These are phyloP conservation scores for Globisporangium acanthophoron DNA, from an alignment of 352 stramenopile species.

Conservation along the genomic window DNA sequence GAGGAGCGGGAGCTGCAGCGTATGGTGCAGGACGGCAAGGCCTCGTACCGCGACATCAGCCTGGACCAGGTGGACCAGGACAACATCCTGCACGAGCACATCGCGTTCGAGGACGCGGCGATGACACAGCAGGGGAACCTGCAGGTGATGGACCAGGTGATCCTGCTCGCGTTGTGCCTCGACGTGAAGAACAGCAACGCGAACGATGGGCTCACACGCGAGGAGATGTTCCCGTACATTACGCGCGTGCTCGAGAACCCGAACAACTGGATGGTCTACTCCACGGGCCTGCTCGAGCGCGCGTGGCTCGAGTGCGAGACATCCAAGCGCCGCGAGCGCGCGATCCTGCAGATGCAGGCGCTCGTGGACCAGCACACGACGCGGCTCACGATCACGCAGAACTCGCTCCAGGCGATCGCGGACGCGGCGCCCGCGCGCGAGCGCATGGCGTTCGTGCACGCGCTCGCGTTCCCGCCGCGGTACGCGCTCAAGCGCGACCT, in stretches of 20 bases:
- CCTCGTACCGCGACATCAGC: slow-evolving; percentile 71
- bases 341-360: slow-evolving; percentile 95
- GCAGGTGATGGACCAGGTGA: slow-evolving; percentile 80
- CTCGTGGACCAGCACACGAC: slow-evolving; percentile 95
- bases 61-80: slow-evolving; percentile 88
- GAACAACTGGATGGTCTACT: slow-evolving; percentile 97
- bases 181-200: slow-evolving; percentile 96
- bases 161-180: slow-evolving; percentile 93
- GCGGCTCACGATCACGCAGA: slow-evolving; percentile 89
- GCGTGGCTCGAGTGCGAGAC: slow-evolving; percentile 94
- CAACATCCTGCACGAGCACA: slow-evolving; percentile 89
- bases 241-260: slow-evolving; percentile 90
- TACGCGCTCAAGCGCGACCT: slow-evolving; percentile 93
- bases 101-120: slow-evolving; percentile 80
- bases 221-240: slow-evolving; percentile 95
- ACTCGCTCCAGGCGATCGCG: slow-evolving; percentile 75
- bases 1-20: slow-evolving; percentile 51
- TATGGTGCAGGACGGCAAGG: slow-evolving; percentile 62
- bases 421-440: slow-evolving; percentile 89
- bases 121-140: slow-evolving; percentile 67
- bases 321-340: slow-evolving; percentile 89
- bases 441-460: slow-evolving; percentile 88
- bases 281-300: slow-evolving; percentile 89
- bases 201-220: slow-evolving; percentile 90
- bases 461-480: slow-evolving; percentile 90